Percentiles rank a stretch among this genome's conserved stretches.
Evolutionary conservation across 1,139 yeast species (phyloP).

Genomic region (Pichia sp.): DNA sequence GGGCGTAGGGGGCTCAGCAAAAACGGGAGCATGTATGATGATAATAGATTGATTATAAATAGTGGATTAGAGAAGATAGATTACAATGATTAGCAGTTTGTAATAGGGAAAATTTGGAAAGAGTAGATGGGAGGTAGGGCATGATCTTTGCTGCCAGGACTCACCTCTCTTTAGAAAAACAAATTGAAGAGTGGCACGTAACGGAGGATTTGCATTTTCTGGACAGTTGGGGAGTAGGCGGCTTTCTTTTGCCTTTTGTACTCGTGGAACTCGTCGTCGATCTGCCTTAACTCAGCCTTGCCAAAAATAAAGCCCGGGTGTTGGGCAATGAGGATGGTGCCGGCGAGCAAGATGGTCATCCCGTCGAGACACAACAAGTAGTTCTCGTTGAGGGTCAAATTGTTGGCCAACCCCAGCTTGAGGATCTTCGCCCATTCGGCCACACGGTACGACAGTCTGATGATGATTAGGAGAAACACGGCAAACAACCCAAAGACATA

Average conservation of each 20-base stretch:
- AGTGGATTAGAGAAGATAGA: no score
- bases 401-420: neutral
- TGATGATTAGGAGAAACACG: neutral
- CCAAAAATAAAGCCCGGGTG: constrained; percentile 7
- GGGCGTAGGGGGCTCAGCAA: no score
- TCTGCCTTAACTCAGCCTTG: neutral
- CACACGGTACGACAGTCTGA: constrained; percentile 2
- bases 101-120: neutral
- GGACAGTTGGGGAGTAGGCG: neutral
- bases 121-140: neutral
- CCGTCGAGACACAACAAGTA: constrained; percentile 1
- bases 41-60: no score
- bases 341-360: neutral
- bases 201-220: neutral
- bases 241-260: neutral
- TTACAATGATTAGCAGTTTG: no score
- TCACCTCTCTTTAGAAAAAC: neutral
- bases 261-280: neutral
- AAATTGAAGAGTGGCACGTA: neutral
- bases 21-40: no score
- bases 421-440: constrained; percentile 4
- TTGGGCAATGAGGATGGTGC: neutral
- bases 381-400: neutral
- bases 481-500: neutral
- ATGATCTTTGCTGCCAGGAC: no score